phyloP scores from a whole-genome alignment of 2,329 filamentous ascomycete species.

The Diaporthe destruens region DNA sequence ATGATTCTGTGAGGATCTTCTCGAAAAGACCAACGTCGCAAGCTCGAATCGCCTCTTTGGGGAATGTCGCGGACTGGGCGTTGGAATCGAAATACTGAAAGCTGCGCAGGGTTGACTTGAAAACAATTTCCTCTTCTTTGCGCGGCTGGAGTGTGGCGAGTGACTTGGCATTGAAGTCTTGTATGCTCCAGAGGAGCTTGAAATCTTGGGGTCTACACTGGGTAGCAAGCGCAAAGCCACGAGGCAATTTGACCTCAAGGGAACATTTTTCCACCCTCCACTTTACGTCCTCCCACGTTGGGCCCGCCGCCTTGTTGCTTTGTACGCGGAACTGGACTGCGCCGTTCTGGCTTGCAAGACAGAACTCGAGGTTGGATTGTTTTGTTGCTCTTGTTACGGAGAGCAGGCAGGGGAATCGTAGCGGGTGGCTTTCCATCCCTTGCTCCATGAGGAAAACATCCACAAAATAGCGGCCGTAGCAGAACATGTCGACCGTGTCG shows the following conservation, averaged over 20 bases:
- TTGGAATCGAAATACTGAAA: slow-evolving; percentile 86
- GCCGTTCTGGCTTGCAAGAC: slow-evolving; percentile 84
- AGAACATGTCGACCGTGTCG: slow-evolving; percentile 81
- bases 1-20: slow-evolving; percentile 73
- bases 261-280: slow-evolving; percentile 79
- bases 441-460: slow-evolving; percentile 81
- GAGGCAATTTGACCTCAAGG: slow-evolving; percentile 78
- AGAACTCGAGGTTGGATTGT: slow-evolving; percentile 77
- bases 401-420: slow-evolving; percentile 79
- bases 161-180: slow-evolving; percentile 84
- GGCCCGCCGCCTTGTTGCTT: slow-evolving; percentile 73
- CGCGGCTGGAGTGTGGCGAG: slow-evolving; percentile 77
- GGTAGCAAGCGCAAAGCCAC: slow-evolving; percentile 80
- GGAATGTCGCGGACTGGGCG: slow-evolving; percentile 78
- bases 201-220: slow-evolving; percentile 83
- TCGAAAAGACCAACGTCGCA: slow-evolving; percentile 85
- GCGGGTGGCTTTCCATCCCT: slow-evolving; percentile 75
- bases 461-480: slow-evolving; percentile 82
- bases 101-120: slow-evolving; percentile 76
- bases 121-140: slow-evolving; percentile 77
- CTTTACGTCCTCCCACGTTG: slow-evolving; percentile 84
- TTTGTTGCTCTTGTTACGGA: slow-evolving; percentile 79
- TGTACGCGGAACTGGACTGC: slow-evolving; percentile 82
- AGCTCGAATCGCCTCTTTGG: slow-evolving; percentile 76
- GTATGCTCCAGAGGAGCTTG: slow-evolving; percentile 82